A percentile compares a stretch with the other conserved stretches of the same genome.
Evolutionary conservation across 2,329 filamentous ascomycete species (phyloP).

Genomic region (Scedosporium dehoogii): DNA sequence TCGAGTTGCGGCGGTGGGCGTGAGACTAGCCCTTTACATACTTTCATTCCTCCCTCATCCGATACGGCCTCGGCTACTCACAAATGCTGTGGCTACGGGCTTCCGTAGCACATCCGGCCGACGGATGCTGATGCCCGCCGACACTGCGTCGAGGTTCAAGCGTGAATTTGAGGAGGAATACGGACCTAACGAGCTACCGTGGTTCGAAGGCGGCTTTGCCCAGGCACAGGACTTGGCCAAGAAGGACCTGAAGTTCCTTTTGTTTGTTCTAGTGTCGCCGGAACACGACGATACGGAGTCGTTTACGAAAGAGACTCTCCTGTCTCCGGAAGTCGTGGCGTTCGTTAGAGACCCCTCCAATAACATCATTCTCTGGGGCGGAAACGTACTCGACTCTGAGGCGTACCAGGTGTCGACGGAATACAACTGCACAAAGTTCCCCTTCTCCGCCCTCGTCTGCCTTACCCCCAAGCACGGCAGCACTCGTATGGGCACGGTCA

Average conservation of each 20-base stretch:
- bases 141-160: conserved; percentile 80
- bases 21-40: conserved; percentile 66
- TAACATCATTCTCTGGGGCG: conserved; percentile 83
- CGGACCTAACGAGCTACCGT: conserved; percentile 60
- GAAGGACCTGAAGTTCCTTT: conserved; percentile 78
- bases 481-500: conserved; percentile 83
- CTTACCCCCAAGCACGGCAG: conserved; percentile 77
- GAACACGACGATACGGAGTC: conserved; percentile 86
- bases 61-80: conserved; percentile 43
- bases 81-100: conserved; percentile 40
- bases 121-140: conserved; percentile 69
- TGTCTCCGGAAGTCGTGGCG: conserved; percentile 61
- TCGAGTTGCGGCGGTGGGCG: conserved; percentile 55
- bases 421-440: conserved; percentile 83
- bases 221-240: conserved; percentile 86
- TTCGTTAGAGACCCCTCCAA: conserved; percentile 68
- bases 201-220: conserved; percentile 82
- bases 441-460: conserved; percentile 77
- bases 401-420: conserved; percentile 87
- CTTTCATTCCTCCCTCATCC: conserved; percentile 70
- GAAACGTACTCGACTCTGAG: conserved; percentile 86
- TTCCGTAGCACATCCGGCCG: conserved; percentile 57
- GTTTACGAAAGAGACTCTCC: conserved; percentile 74
- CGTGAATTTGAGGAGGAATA: conserved; percentile 95
- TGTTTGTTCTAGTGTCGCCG: conserved; percentile 81